Base-by-base conservation (phyloP, 768 basidiomycete species). In the Mycena filopes region DNA sequence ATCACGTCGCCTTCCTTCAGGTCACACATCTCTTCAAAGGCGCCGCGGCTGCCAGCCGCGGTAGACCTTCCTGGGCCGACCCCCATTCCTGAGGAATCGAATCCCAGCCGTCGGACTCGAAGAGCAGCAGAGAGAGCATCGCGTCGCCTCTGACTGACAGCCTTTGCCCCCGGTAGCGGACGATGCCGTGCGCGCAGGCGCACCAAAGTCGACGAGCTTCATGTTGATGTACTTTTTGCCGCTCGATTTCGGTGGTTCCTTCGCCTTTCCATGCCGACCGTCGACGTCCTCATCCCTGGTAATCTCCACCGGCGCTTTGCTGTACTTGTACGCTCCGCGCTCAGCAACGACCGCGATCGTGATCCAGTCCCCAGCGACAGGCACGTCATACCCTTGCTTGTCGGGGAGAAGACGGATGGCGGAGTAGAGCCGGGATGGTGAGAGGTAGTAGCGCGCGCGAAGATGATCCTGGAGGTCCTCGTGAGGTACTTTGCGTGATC, bases 341-440 rank as follows among this genome's bases (percentile, higher is more conserved):
- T 97, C 95, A 2, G 96, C 97, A 16, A 99, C 89, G 6, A 99
- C 96, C 2, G 95, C 97, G 49, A 99, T 94, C 8, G 96, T 96
- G 43, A 98, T 86, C 93, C 95, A 99, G 76, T 99, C 98, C 3
- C 93, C 93, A 8, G 87, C 86, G 2, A 98, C 90, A 12, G 97
- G 96, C 1, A 99, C 87, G 47, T 98, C 96, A 75, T 95, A 97
- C 20, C 89, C 90, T 61, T 92, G 89, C 68, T 92, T 91, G 73
- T 93, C 88, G 0, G 91, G 87, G 16, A 89, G 83, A 0, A 92
- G 86, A 12, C 92, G 89, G 45, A 95, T 84, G 48, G 90, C 86
- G 11, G 95, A 95, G 79, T 99, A 99, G 38, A 99, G 82, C 21
- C 83, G 88, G 1, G 96, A 96, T 0, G 96, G 95, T 0, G 95